Conservation (phyloP, 1,284 basidiomycete genomes). For the Melampsora larici-populina region DNA sequence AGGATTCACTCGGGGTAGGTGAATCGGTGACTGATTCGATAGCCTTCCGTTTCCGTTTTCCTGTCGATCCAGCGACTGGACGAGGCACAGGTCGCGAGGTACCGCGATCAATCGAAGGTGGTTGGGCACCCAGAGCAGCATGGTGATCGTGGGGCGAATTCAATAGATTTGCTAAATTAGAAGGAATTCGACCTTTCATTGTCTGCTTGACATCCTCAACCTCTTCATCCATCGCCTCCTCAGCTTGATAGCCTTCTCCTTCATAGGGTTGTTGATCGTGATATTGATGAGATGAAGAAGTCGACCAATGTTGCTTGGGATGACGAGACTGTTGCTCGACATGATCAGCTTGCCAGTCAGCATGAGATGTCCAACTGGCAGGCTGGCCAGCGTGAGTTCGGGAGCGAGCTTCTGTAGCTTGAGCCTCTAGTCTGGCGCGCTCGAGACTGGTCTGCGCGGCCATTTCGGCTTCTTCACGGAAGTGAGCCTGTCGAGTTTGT, state of each 20-base stretch:
- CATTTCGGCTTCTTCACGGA: conserved; percentile 20
- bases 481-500: conserved; percentile 16
- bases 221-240: not conserved
- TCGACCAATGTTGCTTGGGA: not conserved
- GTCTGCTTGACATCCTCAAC: not conserved
- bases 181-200: conserved; percentile 25
- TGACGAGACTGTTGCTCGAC: not conserved
- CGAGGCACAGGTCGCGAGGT: conserved; percentile 15
- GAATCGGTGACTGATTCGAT: conserved; percentile 3
- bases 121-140: not conserved
- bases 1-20: not conserved
- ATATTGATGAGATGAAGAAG: conserved; percentile 2
- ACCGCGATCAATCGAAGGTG: not conserved
- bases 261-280: not conserved
- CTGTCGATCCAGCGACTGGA: conserved; percentile 6
- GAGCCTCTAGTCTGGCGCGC: conserved; percentile 16
- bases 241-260: not conserved
- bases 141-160: conserved; percentile 36
- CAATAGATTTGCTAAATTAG: conserved; percentile 42
- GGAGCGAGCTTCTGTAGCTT: not conserved
- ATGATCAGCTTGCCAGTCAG: not conserved
- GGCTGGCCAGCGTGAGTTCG: not conserved
- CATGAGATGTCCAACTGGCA: not conserved
- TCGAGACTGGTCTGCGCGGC: conserved; percentile 1
- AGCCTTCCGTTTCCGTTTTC: conserved; percentile 29